A percentile compares a stretch with the other conserved stretches of the same genome.
These are phyloP conservation scores for Blepharisma japonicum DNA, from an alignment of 73 alveolate species.

Conservation along the genomic window DNA sequence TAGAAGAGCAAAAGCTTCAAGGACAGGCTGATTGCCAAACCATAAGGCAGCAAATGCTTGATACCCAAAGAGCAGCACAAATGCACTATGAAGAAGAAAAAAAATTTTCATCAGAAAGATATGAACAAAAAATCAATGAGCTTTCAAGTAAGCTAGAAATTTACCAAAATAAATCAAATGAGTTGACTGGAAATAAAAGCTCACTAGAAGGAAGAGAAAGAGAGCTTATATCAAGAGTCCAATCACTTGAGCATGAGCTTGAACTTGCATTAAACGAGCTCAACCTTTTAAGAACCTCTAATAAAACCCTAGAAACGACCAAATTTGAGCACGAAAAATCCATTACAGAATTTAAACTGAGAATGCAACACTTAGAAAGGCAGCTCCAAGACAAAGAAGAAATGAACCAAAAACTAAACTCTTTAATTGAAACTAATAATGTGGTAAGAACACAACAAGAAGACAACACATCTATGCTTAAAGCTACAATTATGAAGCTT, in stretches of 20 bases:
- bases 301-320: slow-evolving; percentile 34
- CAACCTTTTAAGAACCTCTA: slow-evolving; percentile 33
- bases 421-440: slow-evolving; percentile 28
- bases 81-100: slow-evolving; percentile 20
- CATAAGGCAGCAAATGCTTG: slow-evolving; percentile 10
- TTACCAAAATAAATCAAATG: not conserved
- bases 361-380: slow-evolving; percentile 30
- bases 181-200: not conserved
- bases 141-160: not conserved
- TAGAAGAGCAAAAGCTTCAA: slow-evolving; percentile 8
- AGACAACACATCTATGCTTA: slow-evolving; percentile 31
- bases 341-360: slow-evolving; percentile 46
- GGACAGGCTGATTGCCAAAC: not conserved
- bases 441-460: slow-evolving; percentile 39
- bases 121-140: slow-evolving; percentile 4
- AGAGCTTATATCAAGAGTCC: slow-evolving; percentile 14
- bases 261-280: slow-evolving; percentile 36
- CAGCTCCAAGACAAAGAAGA: slow-evolving; percentile 48
- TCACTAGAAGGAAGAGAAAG: slow-evolving; percentile 15
- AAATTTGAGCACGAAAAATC: slow-evolving; percentile 41
- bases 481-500: slow-evolving; percentile 45
- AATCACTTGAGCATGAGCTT: slow-evolving; percentile 34
- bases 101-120: not conserved
- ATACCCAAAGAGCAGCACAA: not conserved
- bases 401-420: slow-evolving; percentile 30